Percentiles rank a stretch among this genome's conserved stretches.
These are phyloP conservation scores for Terfezia claveryi DNA, from an alignment of 495 filamentous ascomycete species.

Conservation along the genomic window DNA sequence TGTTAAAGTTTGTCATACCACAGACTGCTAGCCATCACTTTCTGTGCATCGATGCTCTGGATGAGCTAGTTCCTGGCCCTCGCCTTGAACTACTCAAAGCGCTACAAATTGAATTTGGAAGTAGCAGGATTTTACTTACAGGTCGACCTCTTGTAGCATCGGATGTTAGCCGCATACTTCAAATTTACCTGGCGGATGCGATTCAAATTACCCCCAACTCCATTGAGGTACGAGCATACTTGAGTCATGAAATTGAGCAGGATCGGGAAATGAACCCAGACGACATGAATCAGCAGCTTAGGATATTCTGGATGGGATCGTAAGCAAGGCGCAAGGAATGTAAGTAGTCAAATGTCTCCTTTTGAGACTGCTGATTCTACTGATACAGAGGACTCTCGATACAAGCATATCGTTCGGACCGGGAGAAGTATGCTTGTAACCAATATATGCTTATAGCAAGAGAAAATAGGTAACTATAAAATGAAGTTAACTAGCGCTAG, in stretches of 20 bases:
- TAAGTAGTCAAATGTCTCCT: too few species aligned
- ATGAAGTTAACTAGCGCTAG: too few species aligned
- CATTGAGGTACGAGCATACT: not conserved
- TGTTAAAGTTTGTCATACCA: too few species aligned
- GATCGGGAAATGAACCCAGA: not conserved
- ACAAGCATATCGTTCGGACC: too few species aligned
- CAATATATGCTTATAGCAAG: too few species aligned
- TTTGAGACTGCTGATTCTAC: too few species aligned
- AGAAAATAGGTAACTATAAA: too few species aligned
- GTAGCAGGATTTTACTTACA: not conserved
- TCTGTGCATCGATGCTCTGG: too few species aligned
- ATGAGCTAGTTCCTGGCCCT: not conserved
- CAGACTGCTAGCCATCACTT: too few species aligned
- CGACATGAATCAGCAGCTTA: not conserved
- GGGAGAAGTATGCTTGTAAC: too few species aligned
- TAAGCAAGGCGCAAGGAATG: too few species aligned
- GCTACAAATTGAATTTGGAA: not conserved
- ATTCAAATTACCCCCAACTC: not conserved
- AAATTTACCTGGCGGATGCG: not conserved
- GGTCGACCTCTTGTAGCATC: not conserved
- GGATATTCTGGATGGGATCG: not conserved
- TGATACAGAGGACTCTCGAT: too few species aligned
- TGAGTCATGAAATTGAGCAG: not conserved
- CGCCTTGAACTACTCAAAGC: not conserved
- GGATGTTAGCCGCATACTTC: not conserved